Evolutionary conservation across 2,329 filamentous ascomycete species (phyloP).

Genomic region (Samsoniella hepiali): DNA sequence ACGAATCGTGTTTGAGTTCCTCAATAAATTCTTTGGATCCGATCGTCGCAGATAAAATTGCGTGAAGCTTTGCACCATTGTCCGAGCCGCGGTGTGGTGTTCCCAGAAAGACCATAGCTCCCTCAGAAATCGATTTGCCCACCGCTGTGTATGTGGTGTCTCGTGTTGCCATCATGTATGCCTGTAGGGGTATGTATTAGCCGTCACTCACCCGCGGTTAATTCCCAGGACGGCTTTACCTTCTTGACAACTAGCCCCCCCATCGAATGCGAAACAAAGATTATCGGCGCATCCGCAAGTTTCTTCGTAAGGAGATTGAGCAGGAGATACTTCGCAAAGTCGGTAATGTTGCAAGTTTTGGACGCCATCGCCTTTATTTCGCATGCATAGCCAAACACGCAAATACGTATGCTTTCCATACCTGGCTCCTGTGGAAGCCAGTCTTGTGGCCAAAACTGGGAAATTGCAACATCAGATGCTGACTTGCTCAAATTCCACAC

Average conservation of each 20-base stretch:
- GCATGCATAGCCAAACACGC: neutral
- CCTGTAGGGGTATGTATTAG: neutral
- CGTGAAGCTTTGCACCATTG: neutral
- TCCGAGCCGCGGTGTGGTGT: slow-evolving; percentile 6
- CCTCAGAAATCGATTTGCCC: neutral
- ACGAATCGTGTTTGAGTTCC: neutral
- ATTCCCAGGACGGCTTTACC: neutral
- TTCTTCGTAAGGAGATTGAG: neutral
- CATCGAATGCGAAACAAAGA: slow-evolving; percentile 2
- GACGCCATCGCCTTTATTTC: neutral
- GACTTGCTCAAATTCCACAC: neutral
- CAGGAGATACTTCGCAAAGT: neutral
- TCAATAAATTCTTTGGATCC: neutral
- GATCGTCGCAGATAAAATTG: neutral
- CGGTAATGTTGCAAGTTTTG: neutral
- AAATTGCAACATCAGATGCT: neutral
- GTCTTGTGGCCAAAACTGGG: neutral
- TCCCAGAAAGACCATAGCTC: slow-evolving; percentile 2
- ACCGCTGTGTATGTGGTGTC: neutral
- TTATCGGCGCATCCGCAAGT: neutral
- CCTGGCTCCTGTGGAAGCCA: slow-evolving; percentile 8
- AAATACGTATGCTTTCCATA: neutral
- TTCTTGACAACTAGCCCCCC: neutral
- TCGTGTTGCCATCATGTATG: neutral
- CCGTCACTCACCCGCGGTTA: neutral